Evolutionary conservation across 495 filamentous ascomycete species (phyloP).

Genomic region (Parathielavia hyrcaniae): DNA sequence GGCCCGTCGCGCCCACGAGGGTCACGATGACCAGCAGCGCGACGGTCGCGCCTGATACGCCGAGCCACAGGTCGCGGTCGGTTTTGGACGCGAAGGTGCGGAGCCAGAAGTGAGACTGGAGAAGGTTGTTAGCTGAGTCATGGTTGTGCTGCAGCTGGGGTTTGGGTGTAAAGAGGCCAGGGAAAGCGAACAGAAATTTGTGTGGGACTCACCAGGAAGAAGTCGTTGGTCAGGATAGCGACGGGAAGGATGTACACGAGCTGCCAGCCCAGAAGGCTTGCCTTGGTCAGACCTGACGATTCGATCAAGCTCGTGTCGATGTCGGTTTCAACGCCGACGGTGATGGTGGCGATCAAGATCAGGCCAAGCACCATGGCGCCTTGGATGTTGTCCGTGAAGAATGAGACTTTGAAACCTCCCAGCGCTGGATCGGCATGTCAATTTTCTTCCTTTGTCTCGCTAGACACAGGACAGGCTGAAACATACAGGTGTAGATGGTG

Average conservation of each 20-base stretch:
- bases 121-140: neutral
- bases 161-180: neutral
- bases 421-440: constrained; percentile 45
- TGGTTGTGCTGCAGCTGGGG: neutral
- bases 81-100: constrained; percentile 74
- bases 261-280: constrained; percentile 66
- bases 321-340: constrained; percentile 62
- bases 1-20: constrained; percentile 59
- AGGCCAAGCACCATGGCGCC: constrained; percentile 64
- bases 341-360: constrained; percentile 62
- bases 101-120: constrained; percentile 63
- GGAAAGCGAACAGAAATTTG: no score
- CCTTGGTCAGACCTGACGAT: constrained; percentile 53
- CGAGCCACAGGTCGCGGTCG: constrained; percentile 67
- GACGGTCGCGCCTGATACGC: constrained; percentile 56
- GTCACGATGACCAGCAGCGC: constrained; percentile 57
- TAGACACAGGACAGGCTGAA: neutral
- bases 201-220: constrained; percentile 50
- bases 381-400: constrained; percentile 72
- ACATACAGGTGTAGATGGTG: constrained; percentile 69
- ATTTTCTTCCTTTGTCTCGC: neutral
- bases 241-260: constrained; percentile 70
- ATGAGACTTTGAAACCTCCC: constrained; percentile 70
- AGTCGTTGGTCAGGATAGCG: constrained; percentile 68
- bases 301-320: constrained; percentile 61